These are phyloP conservation scores for Silene noctiflora DNA, from an alignment of 179 eudicot genomes.

Conservation along the genomic window DNA sequence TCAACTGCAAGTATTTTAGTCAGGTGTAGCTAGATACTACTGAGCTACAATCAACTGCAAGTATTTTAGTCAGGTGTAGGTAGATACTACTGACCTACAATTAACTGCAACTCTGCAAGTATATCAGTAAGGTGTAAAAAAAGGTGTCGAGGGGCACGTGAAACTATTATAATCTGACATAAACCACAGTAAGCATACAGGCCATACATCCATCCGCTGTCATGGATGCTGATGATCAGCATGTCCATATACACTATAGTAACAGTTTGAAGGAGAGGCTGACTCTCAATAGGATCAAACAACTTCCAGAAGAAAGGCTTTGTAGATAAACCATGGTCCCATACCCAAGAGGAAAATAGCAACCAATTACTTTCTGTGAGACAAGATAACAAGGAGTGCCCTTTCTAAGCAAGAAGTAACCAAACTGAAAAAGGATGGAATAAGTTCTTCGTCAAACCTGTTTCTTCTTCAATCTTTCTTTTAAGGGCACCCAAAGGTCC, in stretches of 20 bases:
- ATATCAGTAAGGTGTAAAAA: too few relatives aligned
- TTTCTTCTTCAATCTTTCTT: slow-evolving; percentile 85
- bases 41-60: too few relatives aligned
- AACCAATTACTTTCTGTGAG: not conserved
- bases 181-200: too few relatives aligned
- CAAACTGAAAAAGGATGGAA: not conserved
- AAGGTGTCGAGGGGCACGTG: too few relatives aligned
- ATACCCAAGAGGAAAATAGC: not conserved
- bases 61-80: too few relatives aligned
- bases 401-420: not conserved
- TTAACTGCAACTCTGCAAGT: too few relatives aligned
- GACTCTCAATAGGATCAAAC: not conserved
- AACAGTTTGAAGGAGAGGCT: not conserved
- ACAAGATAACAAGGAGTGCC: not conserved
- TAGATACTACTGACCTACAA: too few relatives aligned
- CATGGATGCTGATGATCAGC: not conserved
- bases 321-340: not conserved
- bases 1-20: too few relatives aligned
- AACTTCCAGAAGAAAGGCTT: not conserved
- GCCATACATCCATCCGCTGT: not conserved
- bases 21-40: too few relatives aligned
- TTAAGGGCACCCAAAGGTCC: slow-evolving; percentile 90
- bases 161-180: too few relatives aligned
- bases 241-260: not conserved
- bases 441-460: slow-evolving; percentile 47